Evolutionary conservation across 345 rosid species (phyloP).

Genomic region (Gossypium australe): DNA sequence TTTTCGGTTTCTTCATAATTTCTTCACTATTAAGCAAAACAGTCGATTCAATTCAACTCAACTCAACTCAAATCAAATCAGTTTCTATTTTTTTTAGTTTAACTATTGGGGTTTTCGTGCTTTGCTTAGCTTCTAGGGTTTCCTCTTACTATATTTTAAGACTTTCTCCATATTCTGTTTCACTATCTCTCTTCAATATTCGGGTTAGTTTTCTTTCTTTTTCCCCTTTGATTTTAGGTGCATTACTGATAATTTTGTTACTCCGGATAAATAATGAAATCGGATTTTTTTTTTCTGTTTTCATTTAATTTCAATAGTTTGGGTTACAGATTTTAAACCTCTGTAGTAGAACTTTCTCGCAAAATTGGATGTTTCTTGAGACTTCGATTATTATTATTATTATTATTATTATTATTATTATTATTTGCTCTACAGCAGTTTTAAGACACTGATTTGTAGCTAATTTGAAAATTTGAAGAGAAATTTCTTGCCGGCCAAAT

Average conservation of each 20-base stretch:
- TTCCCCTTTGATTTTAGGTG: neutral
- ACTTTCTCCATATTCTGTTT: neutral
- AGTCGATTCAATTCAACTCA: neutral
- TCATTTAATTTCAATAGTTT: neutral
- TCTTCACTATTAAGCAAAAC: neutral
- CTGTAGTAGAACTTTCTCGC: neutral
- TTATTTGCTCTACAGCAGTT: neutral
- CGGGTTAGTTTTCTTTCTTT: neutral
- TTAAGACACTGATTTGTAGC: neutral
- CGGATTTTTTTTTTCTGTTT: neutral
- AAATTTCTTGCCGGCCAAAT: neutral
- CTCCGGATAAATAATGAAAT: neutral
- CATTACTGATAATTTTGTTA: neutral
- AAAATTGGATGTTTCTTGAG: neutral
- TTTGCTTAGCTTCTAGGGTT: conserved; percentile 4
- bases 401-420: no score
- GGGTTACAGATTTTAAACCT: neutral
- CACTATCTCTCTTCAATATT: conserved; percentile 2
- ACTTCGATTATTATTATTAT: no score
- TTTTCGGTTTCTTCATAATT: neutral
- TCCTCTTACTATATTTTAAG: neutral
- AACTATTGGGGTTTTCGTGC: neutral
- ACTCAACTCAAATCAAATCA: neutral
- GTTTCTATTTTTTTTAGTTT: neutral
- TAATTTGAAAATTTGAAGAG: neutral